These are phyloP conservation scores for Aspergillus jensenii DNA, from an alignment of 2,329 filamentous ascomycete genomes.

Conservation along the genomic window DNA sequence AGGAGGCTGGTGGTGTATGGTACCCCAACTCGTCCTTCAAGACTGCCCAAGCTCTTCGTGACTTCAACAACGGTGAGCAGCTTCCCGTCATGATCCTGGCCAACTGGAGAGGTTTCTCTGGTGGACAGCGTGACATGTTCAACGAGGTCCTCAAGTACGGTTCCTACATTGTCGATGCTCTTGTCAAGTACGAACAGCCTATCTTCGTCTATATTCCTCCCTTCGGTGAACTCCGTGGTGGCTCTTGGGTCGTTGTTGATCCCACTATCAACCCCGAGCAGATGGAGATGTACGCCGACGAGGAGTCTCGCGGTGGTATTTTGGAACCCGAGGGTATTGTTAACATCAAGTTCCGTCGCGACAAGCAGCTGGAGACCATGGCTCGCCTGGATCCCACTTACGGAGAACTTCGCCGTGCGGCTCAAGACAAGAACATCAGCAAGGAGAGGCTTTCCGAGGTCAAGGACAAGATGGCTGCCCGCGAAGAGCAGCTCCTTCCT, in stretches of 20 bases:
- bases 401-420: slow-evolving; percentile 76
- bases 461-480: slow-evolving; percentile 78
- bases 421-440: slow-evolving; percentile 65
- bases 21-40: slow-evolving; percentile 99
- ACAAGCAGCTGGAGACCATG: slow-evolving; percentile 98
- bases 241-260: slow-evolving; percentile 98
- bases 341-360: slow-evolving; percentile 96
- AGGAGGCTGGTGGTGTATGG: slow-evolving; percentile 98
- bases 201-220: slow-evolving; percentile 99
- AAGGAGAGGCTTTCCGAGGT: slow-evolving; percentile 74
- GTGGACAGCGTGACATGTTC: slow-evolving; percentile 99
- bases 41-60: slow-evolving; percentile 96
- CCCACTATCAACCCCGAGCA: slow-evolving; percentile 93
- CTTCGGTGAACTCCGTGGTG: slow-evolving; percentile 93
- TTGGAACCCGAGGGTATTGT: slow-evolving; percentile 97
- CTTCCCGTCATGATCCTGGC: slow-evolving; percentile 97
- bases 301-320: slow-evolving; percentile 92
- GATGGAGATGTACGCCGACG: slow-evolving; percentile 99
- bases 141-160: slow-evolving; percentile 99
- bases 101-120: slow-evolving; percentile 99
- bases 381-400: slow-evolving; percentile 85
- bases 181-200: slow-evolving; percentile 98
- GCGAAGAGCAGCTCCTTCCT: slow-evolving; percentile 85
- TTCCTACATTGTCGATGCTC: slow-evolving; percentile 96
- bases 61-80: slow-evolving; percentile 99